phyloP scores from a whole-genome alignment of 2,329 filamentous ascomycete species.

The Bipolaris bicolor region DNA sequence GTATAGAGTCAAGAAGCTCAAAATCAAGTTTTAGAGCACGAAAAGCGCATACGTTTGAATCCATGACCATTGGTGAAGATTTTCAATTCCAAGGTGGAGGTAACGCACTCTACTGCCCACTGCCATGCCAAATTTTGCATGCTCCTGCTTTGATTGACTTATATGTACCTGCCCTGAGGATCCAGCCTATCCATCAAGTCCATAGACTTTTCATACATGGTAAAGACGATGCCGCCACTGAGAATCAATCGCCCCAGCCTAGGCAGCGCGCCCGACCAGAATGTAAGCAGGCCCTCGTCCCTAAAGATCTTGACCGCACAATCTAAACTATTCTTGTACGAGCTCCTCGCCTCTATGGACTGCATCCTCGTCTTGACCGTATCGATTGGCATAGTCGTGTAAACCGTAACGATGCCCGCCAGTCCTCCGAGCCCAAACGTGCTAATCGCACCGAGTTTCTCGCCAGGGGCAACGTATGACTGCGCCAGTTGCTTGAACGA shows the following conservation, averaged over 20 bases:
- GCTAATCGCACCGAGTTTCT: conserved; percentile 85
- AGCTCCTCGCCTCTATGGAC: conserved; percentile 79
- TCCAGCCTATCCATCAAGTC: conserved; percentile 81
- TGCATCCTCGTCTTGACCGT: conserved; percentile 98
- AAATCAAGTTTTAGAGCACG: conserved; percentile 8
- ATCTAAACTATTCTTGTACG: conserved; percentile 86
- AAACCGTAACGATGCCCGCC: conserved; percentile 90
- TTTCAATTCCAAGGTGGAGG: background rate
- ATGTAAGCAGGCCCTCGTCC: conserved; percentile 85
- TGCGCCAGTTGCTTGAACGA: conserved; percentile 89
- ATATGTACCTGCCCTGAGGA: conserved; percentile 84
- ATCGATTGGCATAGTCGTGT: conserved; percentile 73
- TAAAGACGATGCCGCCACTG: conserved; percentile 96
- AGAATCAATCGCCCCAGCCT: conserved; percentile 82
- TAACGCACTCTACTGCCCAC: background rate
- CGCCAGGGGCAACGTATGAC: conserved; percentile 89
- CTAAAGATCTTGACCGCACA: conserved; percentile 85
- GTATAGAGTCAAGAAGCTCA: conserved; percentile 2
- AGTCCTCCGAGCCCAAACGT: conserved; percentile 92
- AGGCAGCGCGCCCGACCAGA: conserved; percentile 93
- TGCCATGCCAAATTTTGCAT: too few relatives aligned
- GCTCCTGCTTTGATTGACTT: background rate
- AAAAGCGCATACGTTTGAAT: background rate
- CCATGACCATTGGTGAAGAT: background rate
- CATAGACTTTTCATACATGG: conserved; percentile 97